Percentiles rank a stretch among this genome's conserved stretches.
These are phyloP conservation scores for Marsdenia floribunda DNA, from an alignment of 257 asterid species.

Conservation along the genomic window DNA sequence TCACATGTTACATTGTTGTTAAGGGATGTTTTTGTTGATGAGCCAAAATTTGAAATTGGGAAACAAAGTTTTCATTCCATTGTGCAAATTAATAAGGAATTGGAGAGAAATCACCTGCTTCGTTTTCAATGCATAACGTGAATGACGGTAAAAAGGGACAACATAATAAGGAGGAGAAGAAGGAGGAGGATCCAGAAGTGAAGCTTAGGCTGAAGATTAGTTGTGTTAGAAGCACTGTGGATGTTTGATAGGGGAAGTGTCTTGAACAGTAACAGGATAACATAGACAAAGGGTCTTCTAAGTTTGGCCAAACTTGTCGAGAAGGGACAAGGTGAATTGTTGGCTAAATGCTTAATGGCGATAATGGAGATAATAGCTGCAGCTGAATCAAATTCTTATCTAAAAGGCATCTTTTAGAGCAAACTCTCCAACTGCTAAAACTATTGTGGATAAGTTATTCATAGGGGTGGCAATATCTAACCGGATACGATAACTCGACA, in stretches of 20 bases:
- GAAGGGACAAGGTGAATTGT: slow-evolving; percentile 59
- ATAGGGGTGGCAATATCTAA: no score
- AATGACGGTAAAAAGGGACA: slow-evolving; percentile 52
- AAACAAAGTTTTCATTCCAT: slow-evolving; percentile 55
- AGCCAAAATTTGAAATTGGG: slow-evolving; percentile 31
- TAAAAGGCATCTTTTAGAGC: slow-evolving; percentile 69
- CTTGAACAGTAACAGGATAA: slow-evolving; percentile 54
- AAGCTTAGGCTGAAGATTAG: slow-evolving; percentile 50
- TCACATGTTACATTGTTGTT: slow-evolving; percentile 66
- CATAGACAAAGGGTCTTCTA: slow-evolving; percentile 75
- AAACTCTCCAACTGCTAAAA: slow-evolving; percentile 76
- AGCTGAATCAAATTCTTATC: slow-evolving; percentile 64
- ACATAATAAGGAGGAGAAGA: slow-evolving; percentile 41
- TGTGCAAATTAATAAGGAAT: slow-evolving; percentile 64
- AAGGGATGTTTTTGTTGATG: slow-evolving; percentile 56
- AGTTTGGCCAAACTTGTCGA: slow-evolving; percentile 76
- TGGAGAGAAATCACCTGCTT: slow-evolving; percentile 41
- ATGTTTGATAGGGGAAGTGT: slow-evolving; percentile 71
- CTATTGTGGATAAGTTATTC: slow-evolving; percentile 79
- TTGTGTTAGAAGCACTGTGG: slow-evolving; percentile 70
- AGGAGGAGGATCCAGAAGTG: slow-evolving; percentile 60
- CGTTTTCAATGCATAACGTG: slow-evolving; percentile 36
- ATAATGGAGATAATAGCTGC: slow-evolving; percentile 72
- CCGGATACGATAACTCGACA: no score
- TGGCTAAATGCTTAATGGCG: slow-evolving; percentile 62